Percentiles rank a stretch among this genome's conserved stretches.
Evolutionary conservation across 306 rosid species (phyloP).

Genomic region (Vachellia pachyceras): DNA sequence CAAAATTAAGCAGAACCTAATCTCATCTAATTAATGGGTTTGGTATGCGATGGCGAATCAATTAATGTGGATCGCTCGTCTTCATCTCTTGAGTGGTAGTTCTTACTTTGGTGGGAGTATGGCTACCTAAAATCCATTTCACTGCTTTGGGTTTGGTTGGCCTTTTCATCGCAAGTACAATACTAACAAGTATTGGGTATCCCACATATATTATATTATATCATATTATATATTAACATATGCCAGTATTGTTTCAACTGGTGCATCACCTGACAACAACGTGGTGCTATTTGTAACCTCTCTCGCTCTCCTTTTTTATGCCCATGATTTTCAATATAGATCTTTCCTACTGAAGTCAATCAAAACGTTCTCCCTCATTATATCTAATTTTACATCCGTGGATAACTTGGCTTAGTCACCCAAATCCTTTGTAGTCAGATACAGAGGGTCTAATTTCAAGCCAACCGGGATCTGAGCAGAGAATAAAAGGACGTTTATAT

Average conservation of each 20-base stretch:
- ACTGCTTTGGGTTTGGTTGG: conserved; percentile 41
- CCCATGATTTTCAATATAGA: not conserved
- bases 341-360: not conserved
- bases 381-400: not conserved
- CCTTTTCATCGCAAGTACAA: conserved; percentile 18
- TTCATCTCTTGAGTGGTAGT: conserved; percentile 18
- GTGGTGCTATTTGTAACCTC: not conserved
- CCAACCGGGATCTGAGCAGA: not conserved
- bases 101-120: conserved; percentile 39
- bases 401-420: not conserved
- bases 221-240: not conserved
- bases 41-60: conserved; percentile 18
- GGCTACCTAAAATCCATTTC: conserved; percentile 44
- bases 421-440: not conserved
- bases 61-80: conserved; percentile 40
- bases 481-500: no score
- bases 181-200: not conserved
- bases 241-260: not conserved
- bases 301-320: no score
- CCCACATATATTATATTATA: no score
- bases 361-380: not conserved
- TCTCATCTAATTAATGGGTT: conserved; percentile 32
- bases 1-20: conserved; percentile 31
- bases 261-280: not conserved
- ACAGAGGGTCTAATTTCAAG: not conserved